Percentiles rank a stretch among this genome's conserved stretches.
These are phyloP conservation scores for Amoeboaphelidium protococcarum DNA, from an alignment of 371 early-diverging fungal species.

Conservation along the genomic window DNA sequence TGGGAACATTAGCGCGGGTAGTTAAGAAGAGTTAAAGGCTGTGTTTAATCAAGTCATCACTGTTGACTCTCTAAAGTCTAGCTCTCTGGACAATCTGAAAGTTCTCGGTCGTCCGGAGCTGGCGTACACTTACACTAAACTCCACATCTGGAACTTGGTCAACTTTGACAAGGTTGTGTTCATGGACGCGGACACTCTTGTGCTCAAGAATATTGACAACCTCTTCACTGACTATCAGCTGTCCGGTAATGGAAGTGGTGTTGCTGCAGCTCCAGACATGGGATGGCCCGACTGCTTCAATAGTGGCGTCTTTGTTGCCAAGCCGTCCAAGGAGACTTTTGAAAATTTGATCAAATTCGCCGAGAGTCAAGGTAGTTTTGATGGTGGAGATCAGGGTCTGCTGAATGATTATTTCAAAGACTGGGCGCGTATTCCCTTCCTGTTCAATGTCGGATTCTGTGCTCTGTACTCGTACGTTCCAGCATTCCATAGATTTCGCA, in stretches of 20 bases:
- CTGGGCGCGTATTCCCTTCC: slow-evolving; percentile 41
- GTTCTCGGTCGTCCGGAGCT: slow-evolving; percentile 69
- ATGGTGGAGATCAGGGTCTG: slow-evolving; percentile 17
- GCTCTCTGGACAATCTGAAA: slow-evolving; percentile 23
- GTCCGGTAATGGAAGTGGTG: slow-evolving; percentile 7
- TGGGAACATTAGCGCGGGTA: slow-evolving; percentile 17
- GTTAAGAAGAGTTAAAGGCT: not conserved
- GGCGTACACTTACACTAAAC: slow-evolving; percentile 58
- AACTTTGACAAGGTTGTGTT: slow-evolving; percentile 42
- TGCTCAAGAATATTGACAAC: slow-evolving; percentile 45
- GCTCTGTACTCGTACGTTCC: slow-evolving; percentile 63
- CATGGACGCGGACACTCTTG: slow-evolving; percentile 68
- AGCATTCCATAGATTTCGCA: slow-evolving; percentile 30
- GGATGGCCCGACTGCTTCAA: slow-evolving; percentile 60
- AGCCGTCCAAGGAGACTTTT: slow-evolving; percentile 27
- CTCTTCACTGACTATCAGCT: slow-evolving; percentile 37
- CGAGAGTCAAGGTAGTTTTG: slow-evolving; percentile 32
- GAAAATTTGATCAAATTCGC: slow-evolving; percentile 24
- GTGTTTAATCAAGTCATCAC: slow-evolving; percentile 34
- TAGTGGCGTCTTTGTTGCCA: slow-evolving; percentile 67
- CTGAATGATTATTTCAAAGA: slow-evolving; percentile 1
- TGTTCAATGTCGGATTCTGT: slow-evolving; percentile 69
- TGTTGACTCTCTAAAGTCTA: slow-evolving; percentile 25
- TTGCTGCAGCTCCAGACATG: slow-evolving; percentile 53
- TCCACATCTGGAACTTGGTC: slow-evolving; percentile 43